Conservation (phyloP, 805 yeast species). For the Sugiyamaella floridensis region DNA sequence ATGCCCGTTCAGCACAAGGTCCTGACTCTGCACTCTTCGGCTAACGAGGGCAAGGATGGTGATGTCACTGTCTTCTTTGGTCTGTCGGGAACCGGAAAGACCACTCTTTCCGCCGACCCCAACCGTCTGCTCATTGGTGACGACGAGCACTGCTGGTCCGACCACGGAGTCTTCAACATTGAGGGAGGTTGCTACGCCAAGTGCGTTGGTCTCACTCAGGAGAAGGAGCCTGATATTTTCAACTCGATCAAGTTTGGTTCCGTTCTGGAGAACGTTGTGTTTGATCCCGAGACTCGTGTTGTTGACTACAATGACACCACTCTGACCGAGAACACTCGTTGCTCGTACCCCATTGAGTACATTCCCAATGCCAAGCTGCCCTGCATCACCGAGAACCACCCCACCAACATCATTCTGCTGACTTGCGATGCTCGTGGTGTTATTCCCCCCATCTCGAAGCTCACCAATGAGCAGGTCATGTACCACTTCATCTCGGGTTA, state of each 20-base stretch:
- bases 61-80: slow-evolving; percentile 97
- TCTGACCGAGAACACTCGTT: slow-evolving; percentile 95
- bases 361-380: slow-evolving; percentile 96
- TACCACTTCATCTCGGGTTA: slow-evolving; percentile 98
- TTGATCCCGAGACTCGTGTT: slow-evolving; percentile 66
- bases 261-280: slow-evolving; percentile 86
- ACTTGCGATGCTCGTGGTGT: slow-evolving; percentile 99
- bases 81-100: slow-evolving; percentile 96
- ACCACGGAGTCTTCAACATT: slow-evolving; percentile 95
- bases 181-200: slow-evolving; percentile 99
- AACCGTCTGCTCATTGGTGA: slow-evolving; percentile 91
- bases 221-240: slow-evolving; percentile 96
- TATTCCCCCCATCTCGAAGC: slow-evolving; percentile 91
- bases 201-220: slow-evolving; percentile 81
- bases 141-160: slow-evolving; percentile 99
- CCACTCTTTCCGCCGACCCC: slow-evolving; percentile 95
- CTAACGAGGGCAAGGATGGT: slow-evolving; percentile 80
- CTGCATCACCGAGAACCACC: slow-evolving; percentile 83
- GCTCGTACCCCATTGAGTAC: slow-evolving; percentile 96
- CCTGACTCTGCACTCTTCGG: slow-evolving; percentile 89
- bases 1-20: slow-evolving; percentile 93
- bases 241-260: slow-evolving; percentile 92
- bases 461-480: slow-evolving; percentile 94
- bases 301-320: slow-evolving; percentile 80
- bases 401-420: slow-evolving; percentile 81